Base-by-base conservation (phyloP, 2,329 filamentous ascomycete species). In the Colletotrichum neosansevieriae region DNA sequence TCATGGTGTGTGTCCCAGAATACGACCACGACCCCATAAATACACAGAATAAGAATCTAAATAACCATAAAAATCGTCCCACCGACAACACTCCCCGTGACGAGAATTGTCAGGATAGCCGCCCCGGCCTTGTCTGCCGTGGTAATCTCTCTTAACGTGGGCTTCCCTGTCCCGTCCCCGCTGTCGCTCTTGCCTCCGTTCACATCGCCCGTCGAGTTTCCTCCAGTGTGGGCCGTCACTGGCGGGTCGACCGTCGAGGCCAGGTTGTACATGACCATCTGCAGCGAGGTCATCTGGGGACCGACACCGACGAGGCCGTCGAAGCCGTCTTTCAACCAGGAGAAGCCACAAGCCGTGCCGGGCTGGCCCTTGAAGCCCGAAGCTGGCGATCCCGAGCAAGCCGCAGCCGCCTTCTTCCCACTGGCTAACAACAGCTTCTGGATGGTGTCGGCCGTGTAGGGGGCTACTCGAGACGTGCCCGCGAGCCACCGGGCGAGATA, bases 51-150 rank as follows among this genome's bases (percentile, higher is more conserved):
- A 13, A n/a, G 6, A 36, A 6, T 24, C 50, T 67, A 67, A 11
- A 57, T 42, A n/a, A 57, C 32, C 17, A 67, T 36, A 29, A 67
- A 64, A 12, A 44, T 29, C 13, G 42, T 64, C 3, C 64, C 53
- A 4, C 79, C 79, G 1, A 83, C 64, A 4, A 79, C 78, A 24
- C 82, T 79, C 9, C 84, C 74, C 2, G 92, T 75, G 6, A 91
- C 76, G 3, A 89, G 59, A 1, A 87, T 77, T 1, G 92, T 94
- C 58, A 84, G 71, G 69, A 94, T 86, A 9, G 87, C 87, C 40
- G 92, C 92, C 11, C 92, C 93, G 6, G 87, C 91, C 71, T 83
- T 87, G 74, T 94, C 92, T 6, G 84, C 88, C 1, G 83, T 83
- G 2, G 86, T 88, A 13, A 81, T 76, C 0, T 76, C 76, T 6